These are phyloP conservation scores for Rhytidiadelphus loreus DNA, from an alignment of 225 moss, liverwort and hornwort species.

Conservation along the genomic window DNA sequence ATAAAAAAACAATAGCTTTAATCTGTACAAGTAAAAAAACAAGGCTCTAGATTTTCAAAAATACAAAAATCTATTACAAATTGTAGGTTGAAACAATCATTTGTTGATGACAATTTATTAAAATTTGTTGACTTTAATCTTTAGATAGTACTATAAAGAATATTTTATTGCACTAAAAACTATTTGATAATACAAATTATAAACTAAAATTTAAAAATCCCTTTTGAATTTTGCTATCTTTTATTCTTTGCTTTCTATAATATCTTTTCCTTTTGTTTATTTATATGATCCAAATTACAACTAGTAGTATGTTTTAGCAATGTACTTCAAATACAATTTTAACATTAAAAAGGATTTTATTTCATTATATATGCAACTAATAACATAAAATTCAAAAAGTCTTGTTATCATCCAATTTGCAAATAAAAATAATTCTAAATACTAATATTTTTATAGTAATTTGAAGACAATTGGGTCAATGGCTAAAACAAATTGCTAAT, in stretches of 20 bases:
- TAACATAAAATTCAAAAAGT: neutral
- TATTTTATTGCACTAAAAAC: neutral
- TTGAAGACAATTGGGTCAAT: neutral
- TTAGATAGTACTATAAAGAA: neutral
- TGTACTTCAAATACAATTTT: neutral
- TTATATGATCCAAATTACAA: neutral
- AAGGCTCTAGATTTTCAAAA: neutral
- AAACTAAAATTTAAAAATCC: neutral
- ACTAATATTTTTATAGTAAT: neutral
- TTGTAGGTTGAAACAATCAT: neutral
- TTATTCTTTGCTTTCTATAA: neutral
- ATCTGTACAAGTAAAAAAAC: neutral
- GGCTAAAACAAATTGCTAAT: neutral
- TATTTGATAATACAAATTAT: neutral
- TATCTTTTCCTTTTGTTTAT: neutral
- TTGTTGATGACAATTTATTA: neutral
- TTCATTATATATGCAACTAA: neutral
- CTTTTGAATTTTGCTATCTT: neutral
- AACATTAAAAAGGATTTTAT: neutral
- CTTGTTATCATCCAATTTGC: rapidly evolving
- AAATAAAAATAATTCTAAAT: neutral
- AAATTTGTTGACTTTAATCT: neutral
- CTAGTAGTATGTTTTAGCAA: rapidly evolving
- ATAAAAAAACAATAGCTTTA: neutral
- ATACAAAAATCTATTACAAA: neutral